These are phyloP conservation scores for Kodamaea nitidulidarum DNA, from an alignment of 805 yeast species.

Conservation along the genomic window DNA sequence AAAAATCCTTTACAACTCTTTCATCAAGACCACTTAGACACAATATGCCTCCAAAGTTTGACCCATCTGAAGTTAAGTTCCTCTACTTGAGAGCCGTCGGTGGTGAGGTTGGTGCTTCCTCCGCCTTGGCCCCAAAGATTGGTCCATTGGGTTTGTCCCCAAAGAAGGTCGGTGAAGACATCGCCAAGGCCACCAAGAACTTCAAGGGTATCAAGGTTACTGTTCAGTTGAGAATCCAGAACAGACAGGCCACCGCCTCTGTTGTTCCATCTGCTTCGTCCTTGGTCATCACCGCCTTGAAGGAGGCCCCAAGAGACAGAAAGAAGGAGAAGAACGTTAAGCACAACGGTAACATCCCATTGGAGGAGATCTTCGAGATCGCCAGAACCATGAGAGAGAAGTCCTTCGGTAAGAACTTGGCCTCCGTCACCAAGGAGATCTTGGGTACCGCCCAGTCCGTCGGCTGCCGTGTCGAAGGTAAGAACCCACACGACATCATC, in stretches of 20 bases:
- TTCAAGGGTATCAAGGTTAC: conserved; percentile 99
- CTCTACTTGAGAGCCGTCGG: conserved; percentile 99
- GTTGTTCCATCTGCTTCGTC: conserved; percentile 99
- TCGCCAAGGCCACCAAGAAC: conserved; percentile 98
- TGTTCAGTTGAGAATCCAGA: conserved; percentile 96
- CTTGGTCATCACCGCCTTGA: conserved; percentile 96
- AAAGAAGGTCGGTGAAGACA: conserved; percentile 99
- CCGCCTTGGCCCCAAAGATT: conserved; percentile 99
- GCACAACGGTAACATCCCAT: conserved; percentile 98
- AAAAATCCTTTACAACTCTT: conserved; percentile 4
- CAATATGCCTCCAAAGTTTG: conserved; percentile 95
- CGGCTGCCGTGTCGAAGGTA: conserved; percentile 98
- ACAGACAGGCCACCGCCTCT: conserved; percentile 99
- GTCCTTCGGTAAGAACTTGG: conserved; percentile 96
- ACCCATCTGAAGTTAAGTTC: conserved; percentile 97
- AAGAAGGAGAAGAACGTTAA: conserved; percentile 99
- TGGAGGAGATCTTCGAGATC: conserved; percentile 93
- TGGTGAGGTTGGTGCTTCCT: conserved; percentile 99
- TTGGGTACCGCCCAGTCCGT: conserved; percentile 99
- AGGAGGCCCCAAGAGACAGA: conserved; percentile 99
- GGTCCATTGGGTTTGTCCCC: conserved; percentile 99
- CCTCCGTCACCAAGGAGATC: conserved; percentile 97
- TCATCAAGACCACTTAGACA: conserved; percentile 12
- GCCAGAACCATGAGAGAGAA: conserved; percentile 97
- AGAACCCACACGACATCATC: conserved; percentile 98